Evolutionary conservation across 106 monocot species (phyloP), one percentile per base, ranked within the genome.

Genomic region (Dactylorhiza incarnata): DNA sequence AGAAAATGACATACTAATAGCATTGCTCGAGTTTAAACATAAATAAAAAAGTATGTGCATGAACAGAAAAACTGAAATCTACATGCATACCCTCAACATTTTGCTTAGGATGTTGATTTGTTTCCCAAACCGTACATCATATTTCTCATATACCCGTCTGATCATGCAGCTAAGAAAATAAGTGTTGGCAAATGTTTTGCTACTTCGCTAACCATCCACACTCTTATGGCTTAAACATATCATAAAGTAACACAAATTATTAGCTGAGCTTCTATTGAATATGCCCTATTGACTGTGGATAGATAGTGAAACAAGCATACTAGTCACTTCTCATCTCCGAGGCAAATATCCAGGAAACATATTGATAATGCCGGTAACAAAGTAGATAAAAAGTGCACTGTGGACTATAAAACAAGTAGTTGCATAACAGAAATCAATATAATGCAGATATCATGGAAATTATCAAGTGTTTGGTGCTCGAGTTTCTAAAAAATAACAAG

Each of bases 231-330:
- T 62, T 62, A 6, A 23, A 24, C 22, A 62, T 8, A 5, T 62
- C 62, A 62, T 62, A 62, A 7, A 62, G 7, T 29, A 29, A 29
- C 0, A 24, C 19, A 22, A 25, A 62, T 9, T 25, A 24, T 23
- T 24, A 62, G 62, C 62, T 62, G 17, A 54, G 54, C 54, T 61
- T 58, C 23, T 61, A 61, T 61, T 61, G 22, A 61, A 61, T 19
- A 61, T 24, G 22, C 61, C 19, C 23, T 54, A 15, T 14, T 5
- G 54, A 54, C 10, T 15, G 54, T 54, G 54, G 54, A 54, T 54
- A 54, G 54, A 3, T 29, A 29, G 17, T 54, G 54, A 54, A 54
- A 54, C 54, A 16, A 54, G 54, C 54, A 16, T 17, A 17, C 17
- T 0, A 54, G 15, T 14, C 16, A 54, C 5, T 15, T 54, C 54